Percentiles rank a stretch among this genome's conserved stretches.
phyloP scores from a whole-genome alignment of 371 early-diverging fungal genomes.

The Coemansia sp. region DNA sequence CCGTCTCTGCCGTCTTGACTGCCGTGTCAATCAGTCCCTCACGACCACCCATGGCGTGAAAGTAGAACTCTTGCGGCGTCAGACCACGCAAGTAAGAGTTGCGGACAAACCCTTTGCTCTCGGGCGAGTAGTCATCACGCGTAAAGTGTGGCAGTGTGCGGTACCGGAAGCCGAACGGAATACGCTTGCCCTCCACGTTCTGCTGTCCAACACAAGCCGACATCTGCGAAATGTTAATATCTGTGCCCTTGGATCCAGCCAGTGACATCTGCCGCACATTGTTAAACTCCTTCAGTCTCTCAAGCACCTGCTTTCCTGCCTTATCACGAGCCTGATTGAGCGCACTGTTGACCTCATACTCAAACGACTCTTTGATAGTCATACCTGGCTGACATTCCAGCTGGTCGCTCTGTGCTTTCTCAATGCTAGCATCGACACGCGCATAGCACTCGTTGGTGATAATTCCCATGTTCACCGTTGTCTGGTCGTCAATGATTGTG shows the following conservation, averaged over 20 bases:
- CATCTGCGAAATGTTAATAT: conserved; percentile 99
- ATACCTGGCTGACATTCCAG: conserved; percentile 96
- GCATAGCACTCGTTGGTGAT: conserved; percentile 84
- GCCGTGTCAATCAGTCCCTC: conserved; percentile 99
- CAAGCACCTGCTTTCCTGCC: conserved; percentile 91
- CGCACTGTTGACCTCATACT: conserved; percentile 85
- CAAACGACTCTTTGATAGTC: conserved; percentile 97
- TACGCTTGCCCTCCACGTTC: conserved; percentile 99
- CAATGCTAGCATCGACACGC: conserved; percentile 85
- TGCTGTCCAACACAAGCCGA: conserved; percentile 99
- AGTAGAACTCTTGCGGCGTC: conserved; percentile 98
- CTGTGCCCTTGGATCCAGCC: conserved; percentile 98
- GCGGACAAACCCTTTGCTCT: conserved; percentile 97
- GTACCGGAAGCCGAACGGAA: conserved; percentile 96
- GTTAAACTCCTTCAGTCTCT: conserved; percentile 88
- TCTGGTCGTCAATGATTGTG: conserved; percentile 89
- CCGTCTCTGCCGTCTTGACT: conserved; percentile 99
- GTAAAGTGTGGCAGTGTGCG: conserved; percentile 98
- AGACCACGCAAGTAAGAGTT: conserved; percentile 98
- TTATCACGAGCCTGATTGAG: conserved; percentile 97
- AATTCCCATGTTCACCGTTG: conserved; percentile 83
- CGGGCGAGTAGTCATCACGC: conserved; percentile 98
- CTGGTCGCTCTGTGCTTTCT: conserved; percentile 79
- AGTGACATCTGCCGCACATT: conserved; percentile 99
- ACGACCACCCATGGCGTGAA: conserved; percentile 99